Conservation (phyloP, 2,329 filamentous ascomycete genomes). For the Septoria petroselini region DNA sequence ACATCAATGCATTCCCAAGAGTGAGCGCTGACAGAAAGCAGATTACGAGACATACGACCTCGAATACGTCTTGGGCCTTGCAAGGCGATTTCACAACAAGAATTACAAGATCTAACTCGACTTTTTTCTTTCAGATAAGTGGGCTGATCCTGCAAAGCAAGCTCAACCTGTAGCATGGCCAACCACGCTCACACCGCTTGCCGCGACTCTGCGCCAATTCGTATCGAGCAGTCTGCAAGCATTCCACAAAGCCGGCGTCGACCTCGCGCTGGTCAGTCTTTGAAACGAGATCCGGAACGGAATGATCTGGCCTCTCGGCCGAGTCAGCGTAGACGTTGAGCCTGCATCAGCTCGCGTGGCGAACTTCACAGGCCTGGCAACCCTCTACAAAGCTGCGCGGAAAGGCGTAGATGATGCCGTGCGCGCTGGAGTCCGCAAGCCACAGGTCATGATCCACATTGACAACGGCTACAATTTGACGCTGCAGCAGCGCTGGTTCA, state of each 20-base stretch:
- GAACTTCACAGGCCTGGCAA: conserved; percentile 39
- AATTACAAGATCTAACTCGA: conserved; percentile 42
- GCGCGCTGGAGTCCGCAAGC: conserved; percentile 31
- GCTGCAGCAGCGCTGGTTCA: conserved; percentile 36
- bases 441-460: conserved; percentile 39
- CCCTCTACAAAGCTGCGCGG: conserved; percentile 33
- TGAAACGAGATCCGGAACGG: conserved; percentile 43
- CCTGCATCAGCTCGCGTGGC: conserved; percentile 34
- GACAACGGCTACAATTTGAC: conserved; percentile 38
- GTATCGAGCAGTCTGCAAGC: conserved; percentile 40
- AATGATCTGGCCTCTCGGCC: conserved; percentile 41
- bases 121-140: conserved; percentile 36
- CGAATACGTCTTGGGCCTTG: conserved; percentile 37
- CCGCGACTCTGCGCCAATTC: conserved; percentile 36
- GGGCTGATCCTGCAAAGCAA: conserved; percentile 42
- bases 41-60: conserved; percentile 34
- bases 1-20: too few relatives aligned
- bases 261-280: conserved; percentile 43
- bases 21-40: background rate
- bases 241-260: conserved; percentile 42
- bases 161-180: conserved; percentile 39
- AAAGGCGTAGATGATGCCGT: conserved; percentile 37
- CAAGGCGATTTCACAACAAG: conserved; percentile 38
- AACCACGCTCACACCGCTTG: conserved; percentile 33
- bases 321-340: conserved; percentile 38